Evolutionary conservation across 306 rosid genomes (phyloP).

Genomic region (Quercus engelmannii): DNA sequence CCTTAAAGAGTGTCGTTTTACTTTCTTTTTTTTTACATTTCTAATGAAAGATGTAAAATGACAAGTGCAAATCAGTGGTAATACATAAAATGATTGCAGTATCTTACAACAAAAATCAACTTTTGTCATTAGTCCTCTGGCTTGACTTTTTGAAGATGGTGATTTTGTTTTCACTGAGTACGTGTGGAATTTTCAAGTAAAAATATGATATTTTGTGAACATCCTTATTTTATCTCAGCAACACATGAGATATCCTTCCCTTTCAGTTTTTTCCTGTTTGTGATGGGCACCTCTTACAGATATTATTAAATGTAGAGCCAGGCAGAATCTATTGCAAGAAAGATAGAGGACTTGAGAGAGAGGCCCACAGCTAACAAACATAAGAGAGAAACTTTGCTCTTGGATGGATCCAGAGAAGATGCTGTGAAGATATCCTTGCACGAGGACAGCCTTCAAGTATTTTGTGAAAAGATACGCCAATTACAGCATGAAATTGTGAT

Average conservation of each 20-base stretch:
- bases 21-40: not conserved
- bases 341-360: slow-evolving; percentile 47
- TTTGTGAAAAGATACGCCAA: slow-evolving; percentile 60
- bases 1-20: too few species aligned
- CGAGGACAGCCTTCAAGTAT: slow-evolving; percentile 68
- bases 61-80: not conserved
- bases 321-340: slow-evolving; percentile 51
- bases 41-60: not conserved
- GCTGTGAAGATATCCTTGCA: slow-evolving; percentile 40
- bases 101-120: not conserved
- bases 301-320: slow-evolving; percentile 50
- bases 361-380: slow-evolving; percentile 24
- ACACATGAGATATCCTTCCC: slow-evolving; percentile 6
- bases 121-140: not conserved
- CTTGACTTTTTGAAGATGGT: not conserved
- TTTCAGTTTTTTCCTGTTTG: slow-evolving; percentile 11
- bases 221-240: not conserved
- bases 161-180: too few species aligned
- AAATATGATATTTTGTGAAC: not conserved
- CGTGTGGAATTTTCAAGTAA: not conserved
- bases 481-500: slow-evolving; percentile 64
- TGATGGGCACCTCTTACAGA: slow-evolving; percentile 26
- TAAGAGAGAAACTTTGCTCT: slow-evolving; percentile 39
- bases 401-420: slow-evolving; percentile 34
- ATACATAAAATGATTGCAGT: not conserved